phyloP scores from a whole-genome alignment of 2,329 filamentous ascomycete genomes.

The Colletotrichum sidae region DNA sequence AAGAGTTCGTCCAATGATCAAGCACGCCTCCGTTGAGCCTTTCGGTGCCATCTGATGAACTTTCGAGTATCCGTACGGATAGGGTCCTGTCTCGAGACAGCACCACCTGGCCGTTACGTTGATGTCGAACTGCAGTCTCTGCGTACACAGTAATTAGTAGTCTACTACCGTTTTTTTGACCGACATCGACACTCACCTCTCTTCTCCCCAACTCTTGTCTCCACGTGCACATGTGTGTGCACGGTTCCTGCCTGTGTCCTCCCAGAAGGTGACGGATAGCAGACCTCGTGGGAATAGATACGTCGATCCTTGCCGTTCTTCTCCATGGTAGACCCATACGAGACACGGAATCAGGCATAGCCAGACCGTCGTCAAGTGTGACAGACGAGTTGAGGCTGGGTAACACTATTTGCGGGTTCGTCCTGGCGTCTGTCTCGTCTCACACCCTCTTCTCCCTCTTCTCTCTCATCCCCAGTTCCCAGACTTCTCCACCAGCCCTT shows the following conservation, averaged over 20 bases:
- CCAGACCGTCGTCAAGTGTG: slow-evolving; percentile 9
- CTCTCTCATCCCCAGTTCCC: slow-evolving; percentile 1
- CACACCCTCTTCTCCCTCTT: slow-evolving; percentile 17
- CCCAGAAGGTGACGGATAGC: slow-evolving; percentile 17
- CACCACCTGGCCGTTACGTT: too few species aligned
- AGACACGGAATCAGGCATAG: slow-evolving; percentile 19
- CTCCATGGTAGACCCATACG: slow-evolving; percentile 24
- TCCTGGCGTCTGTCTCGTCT: slow-evolving; percentile 19
- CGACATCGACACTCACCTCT: too few species aligned
- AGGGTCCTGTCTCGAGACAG: not conserved
- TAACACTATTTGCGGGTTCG: slow-evolving; percentile 15
- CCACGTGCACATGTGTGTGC: slow-evolving; percentile 7
- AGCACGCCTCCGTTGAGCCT: not conserved
- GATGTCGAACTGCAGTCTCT: too few species aligned
- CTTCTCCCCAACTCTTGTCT: too few species aligned
- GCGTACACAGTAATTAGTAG: too few species aligned
- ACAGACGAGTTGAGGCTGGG: slow-evolving; percentile 3
- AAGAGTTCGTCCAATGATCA: slow-evolving; percentile 20
- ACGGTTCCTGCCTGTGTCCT: slow-evolving; percentile 15
- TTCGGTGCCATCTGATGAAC: too few species aligned
- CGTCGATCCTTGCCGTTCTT: slow-evolving; percentile 24
- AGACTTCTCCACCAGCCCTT: not conserved
- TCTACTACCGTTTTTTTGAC: too few species aligned
- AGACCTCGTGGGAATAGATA: slow-evolving; percentile 19
- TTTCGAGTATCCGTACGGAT: not conserved